phyloP scores from a whole-genome alignment of 2,329 filamentous ascomycete genomes.

The Didymella lethalis region DNA sequence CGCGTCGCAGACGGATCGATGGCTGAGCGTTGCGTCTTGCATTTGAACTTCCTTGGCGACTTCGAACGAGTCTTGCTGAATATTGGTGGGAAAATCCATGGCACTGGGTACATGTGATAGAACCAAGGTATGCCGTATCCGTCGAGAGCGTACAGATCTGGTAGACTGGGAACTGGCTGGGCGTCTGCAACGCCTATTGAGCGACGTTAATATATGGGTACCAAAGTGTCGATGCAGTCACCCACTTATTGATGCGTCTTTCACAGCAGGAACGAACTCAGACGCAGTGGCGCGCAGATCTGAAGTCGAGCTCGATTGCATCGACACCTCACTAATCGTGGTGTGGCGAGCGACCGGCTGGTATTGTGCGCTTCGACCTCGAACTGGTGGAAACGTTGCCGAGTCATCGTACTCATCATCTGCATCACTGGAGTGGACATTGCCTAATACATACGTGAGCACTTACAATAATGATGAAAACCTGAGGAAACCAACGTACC shows the following conservation, averaged over 20 bases:
- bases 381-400: background rate
- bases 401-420: slow-evolving; percentile 11
- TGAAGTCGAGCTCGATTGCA: slow-evolving; percentile 28
- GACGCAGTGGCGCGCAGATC: slow-evolving; percentile 44
- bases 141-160: slow-evolving; percentile 35
- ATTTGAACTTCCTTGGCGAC: slow-evolving; percentile 32
- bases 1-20: background rate
- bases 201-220: background rate
- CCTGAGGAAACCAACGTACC: slow-evolving; percentile 25
- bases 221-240: background rate
- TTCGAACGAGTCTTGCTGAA: slow-evolving; percentile 26
- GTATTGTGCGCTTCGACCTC: slow-evolving; percentile 24
- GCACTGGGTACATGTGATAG: slow-evolving; percentile 43
- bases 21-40: slow-evolving; percentile 19
- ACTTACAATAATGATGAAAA: background rate
- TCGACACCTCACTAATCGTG: slow-evolving; percentile 24
- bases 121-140: slow-evolving; percentile 39
- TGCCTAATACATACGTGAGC: slow-evolving; percentile 25
- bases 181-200: background rate
- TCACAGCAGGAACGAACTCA: slow-evolving; percentile 37
- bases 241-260: background rate
- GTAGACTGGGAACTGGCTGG: slow-evolving; percentile 12
- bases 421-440: background rate
- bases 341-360: slow-evolving; percentile 9
- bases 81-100: slow-evolving; percentile 28